Conservation (phyloP, 2,329 filamentous ascomycete genomes). For the Davidsoniella eucalypti region DNA sequence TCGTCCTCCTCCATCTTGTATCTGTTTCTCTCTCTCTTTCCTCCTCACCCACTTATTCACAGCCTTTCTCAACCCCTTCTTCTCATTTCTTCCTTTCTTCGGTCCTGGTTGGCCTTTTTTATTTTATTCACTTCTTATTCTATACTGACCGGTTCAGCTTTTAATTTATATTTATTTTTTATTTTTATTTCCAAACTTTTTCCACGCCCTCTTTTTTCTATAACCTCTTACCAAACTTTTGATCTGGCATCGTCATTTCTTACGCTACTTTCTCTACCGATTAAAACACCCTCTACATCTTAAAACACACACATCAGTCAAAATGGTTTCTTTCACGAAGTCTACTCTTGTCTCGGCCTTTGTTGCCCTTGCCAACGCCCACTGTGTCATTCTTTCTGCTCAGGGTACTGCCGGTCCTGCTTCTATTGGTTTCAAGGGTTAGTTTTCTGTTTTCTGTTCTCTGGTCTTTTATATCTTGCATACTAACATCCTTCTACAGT, state of each 20-base stretch:
- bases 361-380: constrained; percentile 22
- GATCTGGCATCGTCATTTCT: constrained; percentile 3
- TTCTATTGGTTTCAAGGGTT: constrained; percentile 34
- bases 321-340: constrained; percentile 22
- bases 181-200: constrained; percentile 15
- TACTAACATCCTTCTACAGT: constrained; percentile 21
- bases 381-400: constrained; percentile 31
- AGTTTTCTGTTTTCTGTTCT: neutral
- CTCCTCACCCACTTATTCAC: constrained; percentile 11
- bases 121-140: constrained; percentile 6
- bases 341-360: constrained; percentile 19
- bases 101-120: constrained; percentile 13
- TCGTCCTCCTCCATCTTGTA: neutral
- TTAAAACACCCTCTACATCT: constrained; percentile 13
- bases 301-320: constrained; percentile 16
- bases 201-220: neutral
- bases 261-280: neutral
- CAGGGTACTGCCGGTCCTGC: constrained; percentile 28
- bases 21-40: constrained; percentile 5
- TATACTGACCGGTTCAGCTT: constrained; percentile 12
- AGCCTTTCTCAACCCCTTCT: constrained; percentile 1
- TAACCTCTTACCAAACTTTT: neutral
- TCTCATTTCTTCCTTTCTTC: constrained; percentile 10
- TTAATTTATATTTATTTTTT: constrained; percentile 14
- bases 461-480: neutral